Evolutionary conservation across 306 rosid species (phyloP).

Genomic region (Castanopsis chinensis): DNA sequence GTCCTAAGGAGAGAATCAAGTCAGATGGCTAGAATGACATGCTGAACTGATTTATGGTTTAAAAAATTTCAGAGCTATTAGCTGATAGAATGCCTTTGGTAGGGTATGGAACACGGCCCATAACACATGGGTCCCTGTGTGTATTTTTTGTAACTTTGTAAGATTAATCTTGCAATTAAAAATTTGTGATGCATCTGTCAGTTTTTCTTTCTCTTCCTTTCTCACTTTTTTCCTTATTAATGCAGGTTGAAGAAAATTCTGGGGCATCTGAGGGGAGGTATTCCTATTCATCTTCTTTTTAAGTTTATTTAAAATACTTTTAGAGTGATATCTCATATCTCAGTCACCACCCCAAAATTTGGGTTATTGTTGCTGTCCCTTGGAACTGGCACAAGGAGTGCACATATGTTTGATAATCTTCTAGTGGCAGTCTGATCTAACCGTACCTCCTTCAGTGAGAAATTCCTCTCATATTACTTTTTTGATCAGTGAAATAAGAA

Average conservation of each 20-base stretch:
- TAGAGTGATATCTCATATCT: conserved; percentile 1
- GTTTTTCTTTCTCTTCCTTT: not conserved
- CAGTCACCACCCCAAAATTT: not conserved
- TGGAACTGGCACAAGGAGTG: not conserved
- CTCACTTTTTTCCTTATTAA: conserved; percentile 1
- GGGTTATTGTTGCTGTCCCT: conserved; percentile 4
- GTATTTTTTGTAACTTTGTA: not conserved
- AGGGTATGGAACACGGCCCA: not conserved
- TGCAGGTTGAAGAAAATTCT: conserved; percentile 40
- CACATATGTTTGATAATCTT: not conserved
- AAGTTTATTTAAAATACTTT: not conserved
- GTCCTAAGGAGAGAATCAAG: not conserved
- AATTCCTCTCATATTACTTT: conserved; percentile 1
- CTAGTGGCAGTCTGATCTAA: not conserved
- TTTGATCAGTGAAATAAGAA: too few relatives aligned
- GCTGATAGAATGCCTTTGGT: not conserved
- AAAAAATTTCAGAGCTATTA: not conserved
- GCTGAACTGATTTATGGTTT: not conserved
- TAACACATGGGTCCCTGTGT: not conserved
- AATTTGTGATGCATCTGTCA: not conserved
- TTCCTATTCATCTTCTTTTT: not conserved
- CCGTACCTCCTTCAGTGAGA: not conserved
- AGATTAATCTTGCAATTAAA: not conserved
- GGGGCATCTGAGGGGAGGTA: conserved; percentile 35
- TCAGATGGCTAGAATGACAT: not conserved